Base-by-base conservation (phyloP, 129 eudicot species). In the Logfia minima region DNA sequence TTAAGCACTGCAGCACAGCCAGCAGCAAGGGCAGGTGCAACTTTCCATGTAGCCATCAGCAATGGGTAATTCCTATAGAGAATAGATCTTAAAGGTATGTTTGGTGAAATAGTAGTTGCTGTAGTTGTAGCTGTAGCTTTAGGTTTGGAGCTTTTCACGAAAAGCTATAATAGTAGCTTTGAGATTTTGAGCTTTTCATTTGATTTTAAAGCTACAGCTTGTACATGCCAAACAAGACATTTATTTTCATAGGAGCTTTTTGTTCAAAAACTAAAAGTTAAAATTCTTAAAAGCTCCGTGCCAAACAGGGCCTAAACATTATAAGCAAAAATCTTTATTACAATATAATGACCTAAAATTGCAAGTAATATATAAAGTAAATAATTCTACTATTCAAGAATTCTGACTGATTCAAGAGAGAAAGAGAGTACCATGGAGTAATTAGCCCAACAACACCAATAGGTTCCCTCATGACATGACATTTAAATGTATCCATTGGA, bases 11-110 rank as follows among this genome's bases (percentile, higher is more conserved):
- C 99, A 79, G 96, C 84, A 88, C 99, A 95, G 3, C 99, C 99
- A 81, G 99, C 99, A 52, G 97, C 99, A 52, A 95, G 88, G 62
- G 99, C 97, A 87, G 99, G 92, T 83, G 99, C 99, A 73, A 95
- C 89, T 87, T 95, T 95, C 99, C 99, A 95, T 4, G 97, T 92
- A 61, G 99, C 97, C 99, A 95, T 95, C 75, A 95, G 68, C 85
- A 95, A 77, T 35, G 99, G 99, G 79, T 95, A 95, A 80, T 95
- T 95, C 99, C 99, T 95, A 52, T 16, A 58, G 14, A 68, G 34
- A 39, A 59, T 4, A 48, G 10, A 41, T 21, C 23, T 26, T 24
- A 24, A 24, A 24, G 26, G 1, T n/a, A n/a, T n/a, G n/a, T n/a
- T n/a, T n/a, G n/a, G n/a, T n/a, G n/a, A n/a, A n/a, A n/a, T n/a